phyloP scores from a whole-genome alignment of 768 basidiomycete genomes.

The Daedaleopsis sinensis region DNA sequence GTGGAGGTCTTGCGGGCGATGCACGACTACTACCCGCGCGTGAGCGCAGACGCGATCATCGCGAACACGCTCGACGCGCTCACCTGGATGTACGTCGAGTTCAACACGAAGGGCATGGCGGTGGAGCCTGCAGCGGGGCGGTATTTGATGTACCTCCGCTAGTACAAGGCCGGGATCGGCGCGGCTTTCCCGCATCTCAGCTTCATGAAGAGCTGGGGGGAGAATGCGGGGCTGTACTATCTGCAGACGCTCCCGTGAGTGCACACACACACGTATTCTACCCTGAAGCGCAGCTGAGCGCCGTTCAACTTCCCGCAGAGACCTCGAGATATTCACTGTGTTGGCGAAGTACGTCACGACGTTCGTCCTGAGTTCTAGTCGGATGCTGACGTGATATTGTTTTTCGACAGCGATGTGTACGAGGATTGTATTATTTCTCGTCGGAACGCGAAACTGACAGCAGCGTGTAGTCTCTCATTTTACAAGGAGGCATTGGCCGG shows the following conservation, averaged over 20 bases:
- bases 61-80: slow-evolving; percentile 40
- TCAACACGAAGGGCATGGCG: slow-evolving; percentile 32
- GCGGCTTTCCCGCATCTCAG: slow-evolving; percentile 40
- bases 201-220: slow-evolving; percentile 26
- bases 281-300: too few relatives aligned
- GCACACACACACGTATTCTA: background rate
- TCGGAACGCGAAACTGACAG: background rate
- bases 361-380: too few relatives aligned
- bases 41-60: slow-evolving; percentile 28
- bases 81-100: slow-evolving; percentile 36
- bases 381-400: too few relatives aligned
- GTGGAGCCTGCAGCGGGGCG: slow-evolving; percentile 29
- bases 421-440: background rate
- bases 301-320: slow-evolving; percentile 9
- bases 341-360: slow-evolving; percentile 42
- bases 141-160: slow-evolving; percentile 30
- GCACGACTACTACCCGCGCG: slow-evolving; percentile 20
- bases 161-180: slow-evolving; percentile 34
- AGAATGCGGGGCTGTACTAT: slow-evolving; percentile 11
- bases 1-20: slow-evolving; percentile 36
- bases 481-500: slow-evolving; percentile 18
- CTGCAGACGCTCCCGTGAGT: too few relatives aligned
- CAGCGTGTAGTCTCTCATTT: slow-evolving; percentile 9
- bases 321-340: slow-evolving; percentile 36
- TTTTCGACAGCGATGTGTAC: background rate